Conservation (phyloP, 2,329 filamentous ascomycete genomes). For the Hypocrella siamensis region DNA sequence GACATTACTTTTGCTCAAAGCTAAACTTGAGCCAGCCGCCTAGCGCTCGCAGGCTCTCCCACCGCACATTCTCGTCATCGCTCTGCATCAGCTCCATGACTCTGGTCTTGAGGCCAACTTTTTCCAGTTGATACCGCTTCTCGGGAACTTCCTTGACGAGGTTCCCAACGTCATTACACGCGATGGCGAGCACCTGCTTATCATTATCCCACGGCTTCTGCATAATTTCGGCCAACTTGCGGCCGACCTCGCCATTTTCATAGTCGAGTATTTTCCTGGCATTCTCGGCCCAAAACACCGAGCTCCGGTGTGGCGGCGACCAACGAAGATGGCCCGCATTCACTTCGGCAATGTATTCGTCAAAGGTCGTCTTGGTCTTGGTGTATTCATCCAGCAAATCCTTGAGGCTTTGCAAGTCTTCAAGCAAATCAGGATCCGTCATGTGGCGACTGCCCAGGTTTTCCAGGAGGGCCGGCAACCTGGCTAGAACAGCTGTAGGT, state of each 20-base stretch:
- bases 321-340: slow-evolving; percentile 77
- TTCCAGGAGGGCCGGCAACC: slow-evolving; percentile 53
- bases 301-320: slow-evolving; percentile 80
- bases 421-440: slow-evolving; percentile 46
- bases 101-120: slow-evolving; percentile 66
- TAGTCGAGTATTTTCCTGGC: slow-evolving; percentile 74
- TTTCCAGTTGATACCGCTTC: slow-evolving; percentile 65
- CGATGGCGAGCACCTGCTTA: slow-evolving; percentile 80
- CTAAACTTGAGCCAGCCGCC: slow-evolving; percentile 50
- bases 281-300: slow-evolving; percentile 84
- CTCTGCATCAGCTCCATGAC: slow-evolving; percentile 93
- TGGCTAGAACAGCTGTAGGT: slow-evolving; percentile 72
- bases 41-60: slow-evolving; percentile 81
- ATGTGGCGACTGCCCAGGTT: slow-evolving; percentile 47
- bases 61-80: slow-evolving; percentile 73
- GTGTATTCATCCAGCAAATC: slow-evolving; percentile 52
- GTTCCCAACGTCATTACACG: slow-evolving; percentile 81
- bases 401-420: slow-evolving; percentile 44
- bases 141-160: slow-evolving; percentile 83
- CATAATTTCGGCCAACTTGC: slow-evolving; percentile 75
- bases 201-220: slow-evolving; percentile 59
- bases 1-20: slow-evolving; percentile 34
- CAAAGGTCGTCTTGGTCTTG: slow-evolving; percentile 61
- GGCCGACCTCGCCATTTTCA: slow-evolving; percentile 62
- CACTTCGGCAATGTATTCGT: slow-evolving; percentile 81